Percentiles rank a stretch among this genome's conserved stretches.
Conservation (phyloP, 1,284 basidiomycete species). For the Boletus mariae region DNA sequence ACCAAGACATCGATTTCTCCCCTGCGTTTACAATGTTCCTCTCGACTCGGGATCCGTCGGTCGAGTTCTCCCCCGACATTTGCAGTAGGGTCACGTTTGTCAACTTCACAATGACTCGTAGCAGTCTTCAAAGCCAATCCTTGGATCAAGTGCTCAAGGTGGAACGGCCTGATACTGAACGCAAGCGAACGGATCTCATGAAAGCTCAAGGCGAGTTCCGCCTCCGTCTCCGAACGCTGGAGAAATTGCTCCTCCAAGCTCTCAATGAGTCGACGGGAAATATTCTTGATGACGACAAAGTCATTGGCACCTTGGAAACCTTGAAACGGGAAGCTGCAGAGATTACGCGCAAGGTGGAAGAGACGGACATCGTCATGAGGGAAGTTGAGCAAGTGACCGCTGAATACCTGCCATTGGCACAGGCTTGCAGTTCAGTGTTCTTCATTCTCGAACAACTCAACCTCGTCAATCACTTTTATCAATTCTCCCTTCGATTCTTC, state of each 20-base stretch:
- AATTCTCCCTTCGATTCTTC: constrained; percentile 98
- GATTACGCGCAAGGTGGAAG: constrained; percentile 94
- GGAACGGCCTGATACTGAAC: constrained; percentile 95
- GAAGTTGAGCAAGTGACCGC: constrained; percentile 95
- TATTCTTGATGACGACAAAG: constrained; percentile 98
- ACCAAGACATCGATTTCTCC: constrained; percentile 98
- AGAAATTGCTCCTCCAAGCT: constrained; percentile 91
- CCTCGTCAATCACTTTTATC: constrained; percentile 96
- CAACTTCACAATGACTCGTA: constrained; percentile 99
- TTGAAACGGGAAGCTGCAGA: constrained; percentile 97
- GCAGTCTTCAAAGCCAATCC: constrained; percentile 97
- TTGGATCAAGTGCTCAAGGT: constrained; percentile 96
- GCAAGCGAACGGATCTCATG: constrained; percentile 96
- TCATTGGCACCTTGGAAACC: constrained; percentile 95
- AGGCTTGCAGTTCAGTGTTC: constrained; percentile 96
- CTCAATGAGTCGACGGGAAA: constrained; percentile 97
- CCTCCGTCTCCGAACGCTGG: constrained; percentile 87
- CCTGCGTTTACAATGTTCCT: constrained; percentile 99
- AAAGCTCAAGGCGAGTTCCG: constrained; percentile 99
- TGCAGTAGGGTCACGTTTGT: constrained; percentile 99
- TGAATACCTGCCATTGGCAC: constrained; percentile 92
- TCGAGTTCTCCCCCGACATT: constrained; percentile 97
- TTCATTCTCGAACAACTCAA: constrained; percentile 96
- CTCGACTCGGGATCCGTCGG: constrained; percentile 93
- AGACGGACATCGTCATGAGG: constrained; percentile 93